phyloP scores from a whole-genome alignment of 2,329 filamentous ascomycete species.

The Aureobasidium uvarum region DNA sequence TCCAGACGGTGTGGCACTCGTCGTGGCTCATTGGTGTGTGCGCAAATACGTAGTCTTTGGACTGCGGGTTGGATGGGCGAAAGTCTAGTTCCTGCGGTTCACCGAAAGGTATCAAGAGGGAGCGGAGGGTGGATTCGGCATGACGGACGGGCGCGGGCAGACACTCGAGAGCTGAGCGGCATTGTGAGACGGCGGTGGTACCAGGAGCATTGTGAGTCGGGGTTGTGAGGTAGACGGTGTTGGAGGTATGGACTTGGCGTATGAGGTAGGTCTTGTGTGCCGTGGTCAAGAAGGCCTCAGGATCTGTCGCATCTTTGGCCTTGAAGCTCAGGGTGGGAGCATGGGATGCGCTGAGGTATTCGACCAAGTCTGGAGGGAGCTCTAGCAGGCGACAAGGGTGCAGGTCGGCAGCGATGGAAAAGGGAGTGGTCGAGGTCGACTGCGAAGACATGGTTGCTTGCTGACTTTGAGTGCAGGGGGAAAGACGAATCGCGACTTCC shows the following conservation, averaged over 20 bases:
- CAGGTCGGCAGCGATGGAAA: conserved; percentile 48
- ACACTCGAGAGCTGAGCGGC: conserved; percentile 47
- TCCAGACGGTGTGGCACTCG: conserved; percentile 54
- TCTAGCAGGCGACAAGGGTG: conserved; percentile 60
- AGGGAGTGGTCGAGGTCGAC: conserved; percentile 39
- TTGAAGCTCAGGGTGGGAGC: conserved; percentile 46
- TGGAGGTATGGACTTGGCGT: conserved; percentile 65
- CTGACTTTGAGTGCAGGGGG: not conserved
- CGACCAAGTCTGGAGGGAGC: conserved; percentile 57
- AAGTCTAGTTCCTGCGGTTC: conserved; percentile 25
- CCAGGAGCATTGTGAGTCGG: conserved; percentile 33
- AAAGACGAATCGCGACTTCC: not conserved
- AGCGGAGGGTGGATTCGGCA: conserved; percentile 40
- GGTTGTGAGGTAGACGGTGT: conserved; percentile 58
- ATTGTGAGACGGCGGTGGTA: conserved; percentile 45
- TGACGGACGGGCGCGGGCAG: conserved; percentile 36
- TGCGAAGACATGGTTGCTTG: conserved; percentile 10
- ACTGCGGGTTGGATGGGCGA: conserved; percentile 25
- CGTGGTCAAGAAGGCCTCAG: conserved; percentile 59
- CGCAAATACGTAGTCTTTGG: conserved; percentile 40
- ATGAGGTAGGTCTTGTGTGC: conserved; percentile 57
- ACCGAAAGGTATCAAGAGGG: conserved; percentile 43
- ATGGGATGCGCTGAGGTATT: conserved; percentile 52
- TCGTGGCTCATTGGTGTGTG: conserved; percentile 54
- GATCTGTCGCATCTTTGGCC: conserved; percentile 34